Conservation (phyloP, 2,329 filamentous ascomycete genomes). For the Aureobasidium pullulans region DNA sequence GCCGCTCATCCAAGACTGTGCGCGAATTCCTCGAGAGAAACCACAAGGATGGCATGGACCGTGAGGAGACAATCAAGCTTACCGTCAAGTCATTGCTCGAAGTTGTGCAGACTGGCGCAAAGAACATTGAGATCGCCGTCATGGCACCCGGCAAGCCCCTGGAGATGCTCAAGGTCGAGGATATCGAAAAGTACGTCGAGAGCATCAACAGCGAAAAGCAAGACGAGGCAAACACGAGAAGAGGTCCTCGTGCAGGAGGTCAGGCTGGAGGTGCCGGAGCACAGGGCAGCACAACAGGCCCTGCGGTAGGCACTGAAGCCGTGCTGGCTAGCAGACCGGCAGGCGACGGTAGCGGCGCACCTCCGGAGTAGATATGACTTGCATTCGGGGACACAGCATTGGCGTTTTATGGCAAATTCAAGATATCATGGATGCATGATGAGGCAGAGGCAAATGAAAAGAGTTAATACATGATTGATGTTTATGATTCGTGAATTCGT, state of each 20-base stretch:
- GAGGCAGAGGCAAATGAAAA: constrained; percentile 11
- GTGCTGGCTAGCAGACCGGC: constrained; percentile 29
- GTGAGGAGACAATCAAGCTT: constrained; percentile 89
- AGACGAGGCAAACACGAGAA: constrained; percentile 96
- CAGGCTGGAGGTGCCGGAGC: constrained; percentile 20
- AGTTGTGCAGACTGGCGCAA: constrained; percentile 96
- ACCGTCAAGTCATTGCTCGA: constrained; percentile 97
- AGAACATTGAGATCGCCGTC: constrained; percentile 99
- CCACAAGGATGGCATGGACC: constrained; percentile 96
- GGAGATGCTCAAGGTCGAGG: constrained; percentile 89
- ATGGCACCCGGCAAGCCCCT: constrained; percentile 89
- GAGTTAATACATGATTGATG: not conserved
- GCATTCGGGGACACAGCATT: constrained; percentile 13
- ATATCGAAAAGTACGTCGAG: constrained; percentile 97
- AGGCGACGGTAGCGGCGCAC: constrained; percentile 22
- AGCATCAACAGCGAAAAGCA: constrained; percentile 99
- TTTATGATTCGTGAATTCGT: constrained; percentile 9
- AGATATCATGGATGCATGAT: constrained; percentile 13
- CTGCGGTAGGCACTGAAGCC: constrained; percentile 26
- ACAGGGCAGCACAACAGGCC: constrained; percentile 12
- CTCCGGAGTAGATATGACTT: constrained; percentile 15
- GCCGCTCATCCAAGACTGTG: constrained; percentile 96
- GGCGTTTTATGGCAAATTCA: constrained; percentile 18
- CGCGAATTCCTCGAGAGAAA: constrained; percentile 98
- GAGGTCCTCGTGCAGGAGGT: constrained; percentile 50